Base-by-base conservation (phyloP, 1,139 yeast genomes). In the Sugiyamaella neomexicana region DNA sequence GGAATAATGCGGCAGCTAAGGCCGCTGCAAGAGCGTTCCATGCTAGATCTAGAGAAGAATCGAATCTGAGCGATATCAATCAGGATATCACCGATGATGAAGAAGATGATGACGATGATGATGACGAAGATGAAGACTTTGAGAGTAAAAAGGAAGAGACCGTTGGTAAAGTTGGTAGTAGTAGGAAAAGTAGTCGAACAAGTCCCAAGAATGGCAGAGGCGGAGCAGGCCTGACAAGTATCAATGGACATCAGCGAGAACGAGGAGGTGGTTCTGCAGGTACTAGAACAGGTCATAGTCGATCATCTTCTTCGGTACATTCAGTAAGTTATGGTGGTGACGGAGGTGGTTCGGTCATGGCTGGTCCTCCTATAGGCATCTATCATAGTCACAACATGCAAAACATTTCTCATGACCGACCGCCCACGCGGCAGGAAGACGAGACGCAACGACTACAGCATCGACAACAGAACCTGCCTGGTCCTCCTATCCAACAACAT, bases 91-190 rank as follows among this genome's bases (percentile, higher is more conserved):
- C 60, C 38, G 62, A 58, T 38, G 64, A 59, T 9, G 62, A 60
- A 43, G 62, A 58, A 6, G 60, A 56, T 25, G 44, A 45, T 10
- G 54, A 46, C n/a, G 57, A 52, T 38, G 39, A 56, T 52, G 41
- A 54, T 16, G 65, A 62, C 31, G 62, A 62, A 12, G 67, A 59
- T 9, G 62, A 60, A 16, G 64, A 62, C 3, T 58, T 60, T 43
- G 70, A 67, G 4, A 23, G 50, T 41, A 47, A 39, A 20, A 64
- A 62, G 32, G 62, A 61, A 15, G 67, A 59, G 12, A 9, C 34
- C 5, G 25, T 20, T 29, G n/a, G 34, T 29, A 7, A 7, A 3
- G 25, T 5, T 3, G 34, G 37, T 31, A 50, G 38, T 37, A 46
- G 31, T 4, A 45, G 49, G n/a, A 45, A 37, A 15, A 45, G 36